Evolutionary conservation across 139 green algal genomes (phyloP).

Genomic region (Closterium sp.): DNA sequence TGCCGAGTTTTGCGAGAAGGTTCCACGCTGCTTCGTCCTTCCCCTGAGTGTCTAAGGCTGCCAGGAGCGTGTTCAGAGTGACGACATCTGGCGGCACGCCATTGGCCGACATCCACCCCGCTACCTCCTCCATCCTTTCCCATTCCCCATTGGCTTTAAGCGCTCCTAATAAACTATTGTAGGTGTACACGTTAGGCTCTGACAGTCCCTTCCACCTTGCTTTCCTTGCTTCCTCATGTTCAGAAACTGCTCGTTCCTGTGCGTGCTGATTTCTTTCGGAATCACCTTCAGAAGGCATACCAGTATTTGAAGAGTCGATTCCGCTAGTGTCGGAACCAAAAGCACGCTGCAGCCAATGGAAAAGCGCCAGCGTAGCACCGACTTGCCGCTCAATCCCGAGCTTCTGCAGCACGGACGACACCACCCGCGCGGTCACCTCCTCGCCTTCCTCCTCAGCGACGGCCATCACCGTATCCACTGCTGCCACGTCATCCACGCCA

Average conservation of each 20-base stretch:
- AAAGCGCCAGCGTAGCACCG: conserved; percentile 9
- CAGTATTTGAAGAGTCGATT: neutral
- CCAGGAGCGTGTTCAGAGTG: conserved; percentile 25
- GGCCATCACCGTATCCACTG: conserved; percentile 9
- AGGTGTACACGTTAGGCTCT: conserved; percentile 24
- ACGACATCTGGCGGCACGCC: conserved; percentile 18
- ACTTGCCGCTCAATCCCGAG: conserved; percentile 12
- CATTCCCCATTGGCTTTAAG: conserved; percentile 18
- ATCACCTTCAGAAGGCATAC: neutral
- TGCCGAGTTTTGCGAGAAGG: neutral
- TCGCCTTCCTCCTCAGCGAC: conserved; percentile 2
- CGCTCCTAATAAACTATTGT: conserved; percentile 25
- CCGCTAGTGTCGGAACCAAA: neutral
- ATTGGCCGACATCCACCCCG: conserved; percentile 3
- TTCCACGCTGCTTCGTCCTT: conserved; percentile 8
- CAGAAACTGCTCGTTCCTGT: neutral
- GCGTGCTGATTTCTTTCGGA: neutral
- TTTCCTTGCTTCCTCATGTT: neutral
- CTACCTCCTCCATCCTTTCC: neutral
- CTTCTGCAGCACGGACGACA: conserved; percentile 6
- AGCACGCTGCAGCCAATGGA: conserved; percentile 18
- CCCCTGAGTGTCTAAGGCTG: neutral
- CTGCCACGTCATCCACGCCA: neutral
- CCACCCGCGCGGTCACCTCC: neutral
- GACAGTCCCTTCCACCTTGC: neutral